Evolutionary conservation across 2,329 filamentous ascomycete species (phyloP).

Genomic region (Exserohilum rostratum): DNA sequence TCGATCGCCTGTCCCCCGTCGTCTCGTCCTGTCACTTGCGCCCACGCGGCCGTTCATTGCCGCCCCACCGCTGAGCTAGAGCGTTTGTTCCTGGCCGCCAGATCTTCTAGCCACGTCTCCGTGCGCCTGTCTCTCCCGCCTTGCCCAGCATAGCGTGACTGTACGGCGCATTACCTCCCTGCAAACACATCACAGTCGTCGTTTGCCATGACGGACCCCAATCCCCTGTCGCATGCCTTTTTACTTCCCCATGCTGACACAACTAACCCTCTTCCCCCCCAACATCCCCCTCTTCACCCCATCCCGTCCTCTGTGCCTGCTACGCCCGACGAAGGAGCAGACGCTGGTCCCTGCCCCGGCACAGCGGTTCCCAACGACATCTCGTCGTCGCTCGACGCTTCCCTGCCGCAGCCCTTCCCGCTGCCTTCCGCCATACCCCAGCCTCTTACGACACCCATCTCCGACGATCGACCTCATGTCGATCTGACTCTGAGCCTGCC

Average conservation of each 20-base stretch:
- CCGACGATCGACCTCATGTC: slow-evolving; percentile 35
- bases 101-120: slow-evolving; percentile 35
- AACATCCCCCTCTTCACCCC: not conserved
- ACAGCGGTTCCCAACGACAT: slow-evolving; percentile 18
- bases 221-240: slow-evolving; percentile 13
- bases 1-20: slow-evolving; percentile 2
- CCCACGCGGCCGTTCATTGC: slow-evolving; percentile 22
- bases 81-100: slow-evolving; percentile 29
- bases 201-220: slow-evolving; percentile 23
- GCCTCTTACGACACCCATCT: slow-evolving; percentile 32
- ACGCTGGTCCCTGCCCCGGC: slow-evolving; percentile 23
- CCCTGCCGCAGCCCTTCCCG: slow-evolving; percentile 39
- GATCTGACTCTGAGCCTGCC: slow-evolving; percentile 35
- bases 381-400: slow-evolving; percentile 36
- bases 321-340: slow-evolving; percentile 26
- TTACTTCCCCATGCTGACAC: slow-evolving; percentile 20
- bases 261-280: slow-evolving; percentile 11
- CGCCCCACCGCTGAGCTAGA: slow-evolving; percentile 25
- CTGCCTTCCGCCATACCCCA: slow-evolving; percentile 30
- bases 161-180: slow-evolving; percentile 12
- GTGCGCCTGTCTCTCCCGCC: slow-evolving; percentile 24
- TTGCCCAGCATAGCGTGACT: slow-evolving; percentile 19
- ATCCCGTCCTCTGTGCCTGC: slow-evolving; percentile 22
- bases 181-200: slow-evolving; percentile 16
- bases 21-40: slow-evolving; percentile 10